Evolutionary conservation across 2,329 filamentous ascomycete genomes (phyloP).

Genomic region (Ophiostoma perfectum): DNA sequence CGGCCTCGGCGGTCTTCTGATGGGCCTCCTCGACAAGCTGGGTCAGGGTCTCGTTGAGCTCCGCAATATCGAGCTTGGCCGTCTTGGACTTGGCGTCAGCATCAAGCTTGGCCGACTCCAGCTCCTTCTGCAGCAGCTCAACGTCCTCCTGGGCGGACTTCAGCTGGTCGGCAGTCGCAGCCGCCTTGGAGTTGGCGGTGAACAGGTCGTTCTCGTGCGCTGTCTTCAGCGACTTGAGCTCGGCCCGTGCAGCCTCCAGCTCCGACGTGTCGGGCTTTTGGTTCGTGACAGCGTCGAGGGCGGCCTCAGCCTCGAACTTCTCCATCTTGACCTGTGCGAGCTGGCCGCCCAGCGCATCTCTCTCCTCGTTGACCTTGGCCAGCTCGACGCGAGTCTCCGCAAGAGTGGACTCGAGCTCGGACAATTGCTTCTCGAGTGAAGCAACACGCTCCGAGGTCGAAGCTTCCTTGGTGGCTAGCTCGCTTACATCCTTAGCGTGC

Average conservation of each 20-base stretch:
- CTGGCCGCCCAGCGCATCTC: constrained; percentile 46
- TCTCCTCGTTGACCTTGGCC: constrained; percentile 43
- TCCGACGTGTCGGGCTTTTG: constrained; percentile 53
- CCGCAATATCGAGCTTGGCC: constrained; percentile 55
- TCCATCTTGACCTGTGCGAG: constrained; percentile 57
- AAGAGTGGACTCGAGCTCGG: constrained; percentile 36
- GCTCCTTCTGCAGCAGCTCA: constrained; percentile 46
- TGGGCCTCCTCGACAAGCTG: constrained; percentile 55
- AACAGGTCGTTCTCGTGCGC: constrained; percentile 34
- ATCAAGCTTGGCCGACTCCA: constrained; percentile 48
- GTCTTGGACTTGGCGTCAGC: constrained; percentile 50
- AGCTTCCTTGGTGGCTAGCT: constrained; percentile 31
- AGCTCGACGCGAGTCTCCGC: constrained; percentile 39
- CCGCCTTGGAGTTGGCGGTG: constrained; percentile 35
- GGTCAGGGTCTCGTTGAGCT: constrained; percentile 59
- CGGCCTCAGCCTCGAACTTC: constrained; percentile 54
- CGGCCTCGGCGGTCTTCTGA: constrained; percentile 41
- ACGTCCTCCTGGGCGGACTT: constrained; percentile 41
- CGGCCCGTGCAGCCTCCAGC: constrained; percentile 46
- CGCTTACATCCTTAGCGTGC: constrained; percentile 40
- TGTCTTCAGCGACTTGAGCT: constrained; percentile 46
- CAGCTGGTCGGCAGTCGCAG: constrained; percentile 37
- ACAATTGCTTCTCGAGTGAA: constrained; percentile 36
- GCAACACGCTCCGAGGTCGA: constrained; percentile 41
- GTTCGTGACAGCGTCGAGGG: constrained; percentile 54